These are phyloP conservation scores for Albugo candida DNA, from an alignment of 352 stramenopile species.

Conservation along the genomic window DNA sequence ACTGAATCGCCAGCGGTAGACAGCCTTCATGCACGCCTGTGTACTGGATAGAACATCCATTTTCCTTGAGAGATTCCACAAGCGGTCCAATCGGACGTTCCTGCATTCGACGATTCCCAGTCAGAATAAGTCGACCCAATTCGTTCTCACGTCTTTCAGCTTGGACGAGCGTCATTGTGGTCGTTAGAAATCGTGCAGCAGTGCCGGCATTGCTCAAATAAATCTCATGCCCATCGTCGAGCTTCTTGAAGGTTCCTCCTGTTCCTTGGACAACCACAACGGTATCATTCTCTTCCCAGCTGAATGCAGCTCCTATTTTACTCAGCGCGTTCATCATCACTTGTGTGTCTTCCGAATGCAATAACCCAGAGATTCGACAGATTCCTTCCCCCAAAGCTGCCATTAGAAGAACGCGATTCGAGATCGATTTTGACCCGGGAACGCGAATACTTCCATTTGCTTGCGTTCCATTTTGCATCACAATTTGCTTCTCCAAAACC, in stretches of 20 bases:
- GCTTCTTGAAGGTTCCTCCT: conserved; percentile 29
- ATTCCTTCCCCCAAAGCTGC: conserved; percentile 79
- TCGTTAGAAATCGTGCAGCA: conserved; percentile 89
- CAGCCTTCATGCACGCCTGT: conserved; percentile 27
- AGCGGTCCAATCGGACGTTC: conserved; percentile 92
- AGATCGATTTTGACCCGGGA: conserved; percentile 95
- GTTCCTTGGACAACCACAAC: conserved; percentile 64
- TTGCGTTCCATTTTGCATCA: conserved; percentile 24
- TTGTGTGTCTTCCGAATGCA: conserved; percentile 94
- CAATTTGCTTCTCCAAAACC: conserved; percentile 54
- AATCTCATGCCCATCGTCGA: conserved; percentile 34
- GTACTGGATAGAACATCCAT: conserved; percentile 65
- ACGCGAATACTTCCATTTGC: conserved; percentile 61
- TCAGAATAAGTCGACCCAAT: conserved; percentile 37
- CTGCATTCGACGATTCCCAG: conserved; percentile 91
- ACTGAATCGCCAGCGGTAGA: conserved; percentile 54
- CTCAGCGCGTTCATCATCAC: conserved; percentile 95
- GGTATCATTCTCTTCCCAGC: conserved; percentile 42
- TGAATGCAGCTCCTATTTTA: conserved; percentile 73
- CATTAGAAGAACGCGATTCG: conserved; percentile 93
- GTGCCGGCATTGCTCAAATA: conserved; percentile 83
- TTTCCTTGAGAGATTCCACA: conserved; percentile 83
- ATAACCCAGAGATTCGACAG: conserved; percentile 76
- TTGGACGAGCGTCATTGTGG: conserved; percentile 58
- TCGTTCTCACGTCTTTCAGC: conserved; percentile 12